Conservation (phyloP, 2,329 filamentous ascomycete species). For the Chalaropsis ovoidea region DNA sequence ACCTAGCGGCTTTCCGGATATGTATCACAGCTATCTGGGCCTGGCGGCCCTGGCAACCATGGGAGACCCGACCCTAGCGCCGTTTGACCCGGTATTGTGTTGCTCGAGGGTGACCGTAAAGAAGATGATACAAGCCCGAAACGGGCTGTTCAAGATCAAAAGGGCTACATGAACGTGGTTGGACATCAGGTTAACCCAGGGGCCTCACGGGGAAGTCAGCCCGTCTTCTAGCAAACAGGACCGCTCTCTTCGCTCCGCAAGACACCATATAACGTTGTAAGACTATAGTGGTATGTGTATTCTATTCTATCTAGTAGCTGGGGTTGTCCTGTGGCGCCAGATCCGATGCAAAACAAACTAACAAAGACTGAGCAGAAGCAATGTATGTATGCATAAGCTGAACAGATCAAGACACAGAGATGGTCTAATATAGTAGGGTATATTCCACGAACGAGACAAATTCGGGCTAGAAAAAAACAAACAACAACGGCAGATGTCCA, state of each 20-base stretch:
- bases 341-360: neutral
- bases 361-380: neutral
- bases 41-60: slow-evolving; percentile 68
- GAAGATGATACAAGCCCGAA: slow-evolving; percentile 42
- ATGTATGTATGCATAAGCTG: neutral
- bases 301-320: slow-evolving; percentile 18
- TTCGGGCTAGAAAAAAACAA: neutral
- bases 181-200: neutral
- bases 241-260: no score
- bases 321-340: neutral
- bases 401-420: slow-evolving; percentile 7
- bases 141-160: slow-evolving; percentile 22
- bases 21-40: slow-evolving; percentile 85
- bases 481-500: neutral
- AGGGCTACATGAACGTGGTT: neutral
- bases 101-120: slow-evolving; percentile 52
- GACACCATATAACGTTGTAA: neutral
- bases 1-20: slow-evolving; percentile 57
- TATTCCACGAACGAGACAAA: slow-evolving; percentile 7
- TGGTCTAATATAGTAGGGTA: slow-evolving; percentile 10
- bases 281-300: slow-evolving; percentile 18
- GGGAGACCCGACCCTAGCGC: slow-evolving; percentile 57
- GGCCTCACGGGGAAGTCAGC: neutral
- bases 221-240: no score
- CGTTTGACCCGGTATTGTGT: slow-evolving; percentile 66